Percentiles rank a stretch among this genome's conserved stretches.
These are phyloP conservation scores for Inonotus hispidus DNA, from an alignment of 1,284 basidiomycete genomes.

Conservation along the genomic window DNA sequence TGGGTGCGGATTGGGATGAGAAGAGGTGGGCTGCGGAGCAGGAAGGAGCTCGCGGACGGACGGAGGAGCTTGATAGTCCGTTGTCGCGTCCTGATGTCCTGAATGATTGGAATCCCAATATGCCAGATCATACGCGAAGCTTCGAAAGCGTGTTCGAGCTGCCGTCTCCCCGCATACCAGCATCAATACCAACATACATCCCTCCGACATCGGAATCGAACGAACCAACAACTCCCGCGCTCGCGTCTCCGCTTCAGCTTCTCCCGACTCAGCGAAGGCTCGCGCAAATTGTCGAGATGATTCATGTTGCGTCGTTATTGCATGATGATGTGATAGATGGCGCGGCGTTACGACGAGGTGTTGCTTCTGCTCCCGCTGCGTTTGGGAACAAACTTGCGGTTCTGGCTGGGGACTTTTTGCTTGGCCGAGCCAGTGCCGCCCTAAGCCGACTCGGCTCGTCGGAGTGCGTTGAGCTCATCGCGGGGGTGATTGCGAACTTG, in stretches of 20 bases:
- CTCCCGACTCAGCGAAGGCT: slow-evolving; percentile 89
- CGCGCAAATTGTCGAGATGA: slow-evolving; percentile 98
- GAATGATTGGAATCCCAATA: slow-evolving; percentile 81
- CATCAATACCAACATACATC: slow-evolving; percentile 30
- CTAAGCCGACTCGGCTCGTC: slow-evolving; percentile 81
- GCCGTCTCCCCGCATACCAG: slow-evolving; percentile 35
- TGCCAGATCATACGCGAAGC: slow-evolving; percentile 62
- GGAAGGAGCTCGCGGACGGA: slow-evolving; percentile 35
- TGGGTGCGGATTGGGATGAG: slow-evolving; percentile 50
- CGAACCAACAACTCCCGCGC: slow-evolving; percentile 19
- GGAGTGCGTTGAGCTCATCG: slow-evolving; percentile 92
- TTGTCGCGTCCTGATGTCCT: slow-evolving; percentile 70
- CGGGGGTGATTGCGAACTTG: slow-evolving; percentile 90
- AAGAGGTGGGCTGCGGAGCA: slow-evolving; percentile 43
- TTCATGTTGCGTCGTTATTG: slow-evolving; percentile 92
- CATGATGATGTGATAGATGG: slow-evolving; percentile 96
- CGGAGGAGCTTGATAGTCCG: slow-evolving; percentile 58
- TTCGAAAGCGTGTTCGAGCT: slow-evolving; percentile 45
- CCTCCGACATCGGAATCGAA: slow-evolving; percentile 31
- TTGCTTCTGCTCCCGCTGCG: slow-evolving; percentile 78
- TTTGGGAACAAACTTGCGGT: slow-evolving; percentile 97
- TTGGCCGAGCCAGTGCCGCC: slow-evolving; percentile 87
- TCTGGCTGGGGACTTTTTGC: slow-evolving; percentile 92
- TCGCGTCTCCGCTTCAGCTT: slow-evolving; percentile 33
- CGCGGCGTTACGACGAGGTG: slow-evolving; percentile 77